Evolutionary conservation across 768 basidiomycete genomes (phyloP), one percentile per base, ranked within the genome.

Genomic region (Termitomyces sp.): DNA sequence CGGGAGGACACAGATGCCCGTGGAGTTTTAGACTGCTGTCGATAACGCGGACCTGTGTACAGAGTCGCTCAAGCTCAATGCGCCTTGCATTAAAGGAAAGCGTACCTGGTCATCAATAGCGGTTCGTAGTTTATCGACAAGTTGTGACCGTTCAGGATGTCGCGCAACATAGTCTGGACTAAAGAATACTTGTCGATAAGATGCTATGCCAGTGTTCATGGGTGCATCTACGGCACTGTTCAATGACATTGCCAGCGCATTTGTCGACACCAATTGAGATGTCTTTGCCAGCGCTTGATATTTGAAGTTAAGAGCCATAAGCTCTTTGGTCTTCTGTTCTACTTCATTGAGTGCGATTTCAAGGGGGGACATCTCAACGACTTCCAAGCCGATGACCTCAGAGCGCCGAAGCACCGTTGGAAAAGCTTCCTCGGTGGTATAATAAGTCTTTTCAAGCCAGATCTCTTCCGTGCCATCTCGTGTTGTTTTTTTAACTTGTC

Each of bases 361-460:
- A 20, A 97, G 74, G 0, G 96, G 94, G 1, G 92, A 92, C 47
- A 96, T 84, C 68, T 95, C 90, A 52, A 84, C 75, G 20, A 87
- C 73, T 45, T 86, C 81, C 45, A 84, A 71, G 38, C 81, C 84
- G 32, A 92, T 75, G 44, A 98, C 83, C 66, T 97, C 94, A 1
- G 92, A 94, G 24, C 96, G 84, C 33, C 90, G 85, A 38, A 98
- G 80, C 3, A 98, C 90, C 0, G 94, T 94, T 0, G 96, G 96
- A 73, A 95, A 94, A 3, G 84, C 79, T 63, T 93, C 90, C 70
- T 94, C 92, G 0, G 92, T 94, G 3, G 86, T 90, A 67, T 84
- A 88, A 65, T 83, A 86, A 0, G 90, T 92, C 75, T 96, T 98
- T 68, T 97, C 94, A 0, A 87, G 72, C 94, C 94, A 97, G 1